Evolutionary conservation across 2,329 filamentous ascomycete species (phyloP), one percentile per base, ranked within the genome.

Genomic region (Ascochyta koolunga): DNA sequence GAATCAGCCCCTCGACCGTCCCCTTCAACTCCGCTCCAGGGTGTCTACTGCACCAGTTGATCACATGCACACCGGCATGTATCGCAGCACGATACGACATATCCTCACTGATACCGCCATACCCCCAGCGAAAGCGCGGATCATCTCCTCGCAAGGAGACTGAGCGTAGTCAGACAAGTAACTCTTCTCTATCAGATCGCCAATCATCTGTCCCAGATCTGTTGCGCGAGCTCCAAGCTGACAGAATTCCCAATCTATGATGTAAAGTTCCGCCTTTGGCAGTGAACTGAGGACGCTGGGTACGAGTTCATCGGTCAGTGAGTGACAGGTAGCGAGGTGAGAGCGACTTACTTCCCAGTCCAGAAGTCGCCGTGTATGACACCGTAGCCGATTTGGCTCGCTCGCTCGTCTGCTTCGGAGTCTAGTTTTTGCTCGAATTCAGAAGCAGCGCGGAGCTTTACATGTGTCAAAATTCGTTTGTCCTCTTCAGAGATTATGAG

Each of bases 191-290:
- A 50, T 18, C 2, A 50, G 13, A 16, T 50, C 47, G 31, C 39
- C 47, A 5, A 50, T 37, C 32, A 50, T 37, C 10, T 50, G 47
- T 2, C 47, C 47, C 3, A 50, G 18, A 16, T 50, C 38, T 3
- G 18, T 24, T 6, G 39, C 38, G 2, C 24, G 24, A 32, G 37
- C 18, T 2, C 47, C 32, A 6, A 42, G 5, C 11, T 50, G 39
- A 8, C 31, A 32, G 19, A 50, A 50, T 10, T 50, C 47, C 21
- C 41, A 43, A 21, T 50, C 47, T 18, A 50, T 50, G 39, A 50
- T 22, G 15, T 50, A 6, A 4, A 50, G 38, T 6, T 24, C 24
- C 7, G 39, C 9, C 4, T 15, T 13, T 11, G 32, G 15, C 2
- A 11, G 5, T 18, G 16, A 18, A 32, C 2, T 37, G 5, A 50